A percentile compares a stretch with the other conserved stretches of the same genome.
phyloP scores from a whole-genome alignment of 2,329 filamentous ascomycete genomes.

The Hymenoscyphus fructigenus region DNA sequence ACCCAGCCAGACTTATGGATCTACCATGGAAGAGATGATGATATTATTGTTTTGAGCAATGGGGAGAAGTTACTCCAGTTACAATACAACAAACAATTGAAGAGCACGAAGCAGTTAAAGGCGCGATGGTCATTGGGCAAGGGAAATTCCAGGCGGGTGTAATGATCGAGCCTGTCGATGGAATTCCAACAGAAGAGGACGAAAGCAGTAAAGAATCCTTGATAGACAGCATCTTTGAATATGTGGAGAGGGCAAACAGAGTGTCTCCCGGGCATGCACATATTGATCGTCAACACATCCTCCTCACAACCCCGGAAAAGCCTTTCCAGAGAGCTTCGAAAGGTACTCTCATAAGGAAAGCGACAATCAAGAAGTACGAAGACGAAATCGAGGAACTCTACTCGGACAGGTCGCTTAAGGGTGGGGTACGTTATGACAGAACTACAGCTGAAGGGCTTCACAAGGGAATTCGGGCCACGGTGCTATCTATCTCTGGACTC shows the following conservation, averaged over 20 bases:
- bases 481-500: not conserved
- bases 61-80: constrained; percentile 46
- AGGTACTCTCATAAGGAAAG: constrained; percentile 16
- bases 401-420: not conserved
- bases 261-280: constrained; percentile 23
- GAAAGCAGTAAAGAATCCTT: constrained; percentile 10
- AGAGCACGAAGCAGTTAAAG: constrained; percentile 36
- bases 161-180: constrained; percentile 18
- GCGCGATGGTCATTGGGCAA: constrained; percentile 33
- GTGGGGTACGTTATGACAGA: too few species aligned
- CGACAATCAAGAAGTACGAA: constrained; percentile 13
- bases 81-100: constrained; percentile 39
- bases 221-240: constrained; percentile 18
- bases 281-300: constrained; percentile 16
- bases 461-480: too few species aligned
- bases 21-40: constrained; percentile 41
- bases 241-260: constrained; percentile 19
- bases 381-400: constrained; percentile 18
- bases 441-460: too few species aligned
- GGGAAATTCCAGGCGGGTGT: not conserved
- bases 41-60: constrained; percentile 43
- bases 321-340: constrained; percentile 18
- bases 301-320: constrained; percentile 12
- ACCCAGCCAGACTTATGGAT: constrained; percentile 38
- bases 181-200: not conserved